Percentiles rank a stretch among this genome's conserved stretches.
These are phyloP conservation scores for Cordyceps cateniannulata DNA, from an alignment of 2,329 filamentous ascomycete genomes.

Conservation along the genomic window DNA sequence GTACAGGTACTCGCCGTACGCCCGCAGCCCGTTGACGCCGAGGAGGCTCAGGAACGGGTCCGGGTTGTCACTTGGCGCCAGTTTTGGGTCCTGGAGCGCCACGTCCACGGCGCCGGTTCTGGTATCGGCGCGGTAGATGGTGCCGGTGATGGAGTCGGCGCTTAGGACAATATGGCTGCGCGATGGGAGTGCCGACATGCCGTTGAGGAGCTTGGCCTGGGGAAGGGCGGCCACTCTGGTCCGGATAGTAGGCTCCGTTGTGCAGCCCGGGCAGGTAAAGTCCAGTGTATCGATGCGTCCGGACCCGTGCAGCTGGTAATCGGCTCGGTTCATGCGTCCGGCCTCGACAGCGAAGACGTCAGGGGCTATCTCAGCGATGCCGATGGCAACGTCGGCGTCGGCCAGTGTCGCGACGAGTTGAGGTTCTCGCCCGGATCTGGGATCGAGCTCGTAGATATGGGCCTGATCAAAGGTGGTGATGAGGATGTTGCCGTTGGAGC, in stretches of 20 bases:
- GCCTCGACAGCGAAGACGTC: conserved; percentile 18
- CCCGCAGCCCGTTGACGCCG: conserved; percentile 18
- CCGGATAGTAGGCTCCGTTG: conserved; percentile 1
- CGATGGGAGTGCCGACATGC: conserved; percentile 18
- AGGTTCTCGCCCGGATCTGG: not conserved
- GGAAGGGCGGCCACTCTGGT: conserved; percentile 12
- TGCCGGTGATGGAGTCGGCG: conserved; percentile 17
- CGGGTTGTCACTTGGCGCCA: not conserved
- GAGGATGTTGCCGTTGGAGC: conserved; percentile 16
- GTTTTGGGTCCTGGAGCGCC: conserved; percentile 13
- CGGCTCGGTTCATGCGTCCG: conserved; percentile 13
- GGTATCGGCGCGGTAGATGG: conserved; percentile 15
- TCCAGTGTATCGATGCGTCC: conserved; percentile 13
- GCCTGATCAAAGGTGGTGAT: conserved; percentile 16
- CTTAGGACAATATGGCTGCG: conserved; percentile 17
- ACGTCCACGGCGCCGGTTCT: conserved; percentile 14
- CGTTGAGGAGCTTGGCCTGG: conserved; percentile 17
- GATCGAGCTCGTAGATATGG: conserved; percentile 14
- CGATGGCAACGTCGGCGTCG: conserved; percentile 11
- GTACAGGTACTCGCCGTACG: conserved; percentile 17
- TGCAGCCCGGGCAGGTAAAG: not conserved
- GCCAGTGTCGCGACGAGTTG: conserved; percentile 15
- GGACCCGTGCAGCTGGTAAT: not conserved
- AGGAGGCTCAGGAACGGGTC: conserved; percentile 12
- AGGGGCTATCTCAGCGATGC: conserved; percentile 17